Evolutionary conservation across 140 eudicot species (phyloP).

Genomic region (Ambrosia hybrid): DNA sequence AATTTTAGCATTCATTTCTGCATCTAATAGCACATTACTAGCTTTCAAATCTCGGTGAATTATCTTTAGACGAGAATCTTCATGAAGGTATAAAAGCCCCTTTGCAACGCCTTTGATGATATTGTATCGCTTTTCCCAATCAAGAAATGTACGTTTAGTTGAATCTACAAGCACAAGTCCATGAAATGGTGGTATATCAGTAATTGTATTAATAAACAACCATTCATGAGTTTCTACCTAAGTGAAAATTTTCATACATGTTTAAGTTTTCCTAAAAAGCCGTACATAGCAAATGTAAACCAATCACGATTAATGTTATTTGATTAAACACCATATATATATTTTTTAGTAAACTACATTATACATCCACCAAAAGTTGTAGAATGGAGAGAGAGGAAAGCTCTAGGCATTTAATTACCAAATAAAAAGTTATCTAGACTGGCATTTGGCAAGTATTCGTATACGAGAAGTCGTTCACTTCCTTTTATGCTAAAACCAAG

Average conservation of each 20-base stretch:
- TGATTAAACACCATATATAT: too few relatives aligned
- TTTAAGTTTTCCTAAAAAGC: too few relatives aligned
- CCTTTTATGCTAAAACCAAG: conserved; percentile 11
- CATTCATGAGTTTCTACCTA: too few relatives aligned
- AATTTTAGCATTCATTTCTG: conserved; percentile 4
- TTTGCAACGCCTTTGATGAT: not conserved
- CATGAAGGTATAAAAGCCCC: conserved; percentile 4
- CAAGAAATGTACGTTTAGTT: not conserved
- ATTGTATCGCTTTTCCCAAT: conserved; percentile 2
- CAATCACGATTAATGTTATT: too few relatives aligned
- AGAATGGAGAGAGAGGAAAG: too few relatives aligned
- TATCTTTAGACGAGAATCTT: conserved; percentile 4
- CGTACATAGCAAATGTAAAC: too few relatives aligned
- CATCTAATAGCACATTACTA: not conserved
- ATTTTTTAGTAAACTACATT: too few relatives aligned
- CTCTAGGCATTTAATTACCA: not conserved
- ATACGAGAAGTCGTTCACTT: conserved; percentile 18
- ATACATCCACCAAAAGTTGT: too few relatives aligned
- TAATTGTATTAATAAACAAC: too few relatives aligned
- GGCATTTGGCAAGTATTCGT: conserved; percentile 11
- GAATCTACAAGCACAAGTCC: not conserved
- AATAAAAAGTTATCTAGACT: conserved; percentile 16
- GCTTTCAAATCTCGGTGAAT: conserved; percentile 5
- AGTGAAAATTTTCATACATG: too few relatives aligned
- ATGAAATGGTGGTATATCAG: not conserved